These are phyloP conservation scores for Brettanomyces anomalus DNA, from an alignment of 805 yeast genomes.

Conservation along the genomic window DNA sequence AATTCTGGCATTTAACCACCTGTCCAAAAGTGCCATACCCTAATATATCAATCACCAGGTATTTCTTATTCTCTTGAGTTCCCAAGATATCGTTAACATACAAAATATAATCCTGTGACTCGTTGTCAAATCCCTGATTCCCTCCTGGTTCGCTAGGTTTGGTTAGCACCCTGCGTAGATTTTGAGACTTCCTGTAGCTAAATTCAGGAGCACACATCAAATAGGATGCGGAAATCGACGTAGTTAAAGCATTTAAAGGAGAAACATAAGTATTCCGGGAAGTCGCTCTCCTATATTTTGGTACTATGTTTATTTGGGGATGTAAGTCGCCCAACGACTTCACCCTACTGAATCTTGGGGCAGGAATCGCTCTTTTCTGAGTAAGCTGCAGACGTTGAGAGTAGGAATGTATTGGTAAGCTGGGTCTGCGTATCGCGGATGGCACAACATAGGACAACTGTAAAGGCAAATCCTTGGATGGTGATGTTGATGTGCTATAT, in stretches of 20 bases:
- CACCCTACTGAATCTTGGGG: constrained; percentile 40
- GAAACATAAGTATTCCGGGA: constrained; percentile 51
- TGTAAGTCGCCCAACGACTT: constrained; percentile 39
- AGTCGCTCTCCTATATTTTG: constrained; percentile 62
- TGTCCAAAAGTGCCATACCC: constrained; percentile 99
- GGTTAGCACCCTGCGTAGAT: constrained; percentile 87
- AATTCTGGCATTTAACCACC: constrained; percentile 86
- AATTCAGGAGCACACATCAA: constrained; percentile 78
- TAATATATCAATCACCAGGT: constrained; percentile 78
- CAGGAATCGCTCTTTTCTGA: background rate
- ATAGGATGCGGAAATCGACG: constrained; percentile 70
- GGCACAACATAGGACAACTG: background rate
- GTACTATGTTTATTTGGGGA: constrained; percentile 54
- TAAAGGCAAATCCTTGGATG: background rate
- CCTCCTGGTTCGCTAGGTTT: constrained; percentile 79
- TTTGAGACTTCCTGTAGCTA: constrained; percentile 72
- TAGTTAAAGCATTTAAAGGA: constrained; percentile 75
- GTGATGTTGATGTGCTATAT: constrained; percentile 1
- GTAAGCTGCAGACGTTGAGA: background rate
- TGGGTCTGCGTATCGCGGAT: background rate
- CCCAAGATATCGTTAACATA: constrained; percentile 94
- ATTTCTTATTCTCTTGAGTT: constrained; percentile 72
- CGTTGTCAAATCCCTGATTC: constrained; percentile 83
- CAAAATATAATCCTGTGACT: constrained; percentile 80
- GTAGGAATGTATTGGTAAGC: background rate